Conservation (phyloP, 495 filamentous ascomycete genomes). For the Xylaria bambusicola region DNA sequence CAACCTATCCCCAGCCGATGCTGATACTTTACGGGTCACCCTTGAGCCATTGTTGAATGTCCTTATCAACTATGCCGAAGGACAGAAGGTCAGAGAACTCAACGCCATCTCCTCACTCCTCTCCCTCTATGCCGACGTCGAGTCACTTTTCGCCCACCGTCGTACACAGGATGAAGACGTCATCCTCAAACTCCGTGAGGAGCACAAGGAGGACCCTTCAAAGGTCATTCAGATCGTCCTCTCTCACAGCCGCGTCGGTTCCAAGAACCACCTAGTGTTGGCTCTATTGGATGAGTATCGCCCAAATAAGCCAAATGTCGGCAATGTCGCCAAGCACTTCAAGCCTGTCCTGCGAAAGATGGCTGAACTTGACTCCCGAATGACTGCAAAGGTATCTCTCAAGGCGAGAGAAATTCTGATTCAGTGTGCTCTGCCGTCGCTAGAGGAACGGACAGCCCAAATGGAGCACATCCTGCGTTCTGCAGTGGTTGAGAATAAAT, state of each 20-base stretch:
- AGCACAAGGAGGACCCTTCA: constrained; percentile 87
- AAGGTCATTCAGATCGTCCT: constrained; percentile 85
- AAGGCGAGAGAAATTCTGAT: constrained; percentile 97
- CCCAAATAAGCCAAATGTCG: constrained; percentile 87
- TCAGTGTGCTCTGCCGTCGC: constrained; percentile 91
- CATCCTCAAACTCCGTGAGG: constrained; percentile 88
- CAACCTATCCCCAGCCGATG: constrained; percentile 67
- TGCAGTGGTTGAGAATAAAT: constrained; percentile 93
- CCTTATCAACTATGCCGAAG: constrained; percentile 81
- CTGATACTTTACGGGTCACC: constrained; percentile 65
- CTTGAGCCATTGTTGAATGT: constrained; percentile 79
- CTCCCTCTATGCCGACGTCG: constrained; percentile 77
- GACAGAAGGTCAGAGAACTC: constrained; percentile 89
- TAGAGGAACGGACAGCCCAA: constrained; percentile 90
- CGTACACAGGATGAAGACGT: constrained; percentile 91
- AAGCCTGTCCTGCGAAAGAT: constrained; percentile 79
- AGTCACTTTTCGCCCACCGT: constrained; percentile 82
- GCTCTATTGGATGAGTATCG: constrained; percentile 93
- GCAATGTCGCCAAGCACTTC: constrained; percentile 87
- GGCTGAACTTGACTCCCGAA: constrained; percentile 86
- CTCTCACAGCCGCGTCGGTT: constrained; percentile 86
- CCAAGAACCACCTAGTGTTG: constrained; percentile 92
- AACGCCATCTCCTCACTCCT: constrained; percentile 76
- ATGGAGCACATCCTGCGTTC: constrained; percentile 99
- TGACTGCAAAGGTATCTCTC: constrained; percentile 91